These are phyloP conservation scores for Avena insularis DNA, from an alignment of 176 grass and related monocot genomes.

Conservation along the genomic window DNA sequence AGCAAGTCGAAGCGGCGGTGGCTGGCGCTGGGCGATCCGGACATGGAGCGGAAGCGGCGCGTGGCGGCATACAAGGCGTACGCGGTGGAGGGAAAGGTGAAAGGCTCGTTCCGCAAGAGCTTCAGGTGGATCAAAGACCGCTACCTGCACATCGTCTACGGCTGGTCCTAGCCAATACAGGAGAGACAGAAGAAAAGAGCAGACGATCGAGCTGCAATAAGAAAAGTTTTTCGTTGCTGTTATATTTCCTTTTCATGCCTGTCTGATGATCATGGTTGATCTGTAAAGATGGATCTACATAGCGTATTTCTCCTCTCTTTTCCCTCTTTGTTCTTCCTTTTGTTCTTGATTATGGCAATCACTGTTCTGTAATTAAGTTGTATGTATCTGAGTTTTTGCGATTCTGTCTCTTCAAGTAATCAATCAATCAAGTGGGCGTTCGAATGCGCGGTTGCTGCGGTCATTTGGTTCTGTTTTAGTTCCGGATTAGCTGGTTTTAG, in stretches of 20 bases:
- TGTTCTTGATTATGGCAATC: neutral
- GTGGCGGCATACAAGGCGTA: slow-evolving; percentile 87
- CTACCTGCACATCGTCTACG: slow-evolving; percentile 67
- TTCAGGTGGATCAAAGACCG: slow-evolving; percentile 91
- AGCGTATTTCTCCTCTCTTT: neutral
- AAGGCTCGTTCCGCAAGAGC: slow-evolving; percentile 80
- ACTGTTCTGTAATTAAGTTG: neutral
- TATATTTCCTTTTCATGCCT: neutral
- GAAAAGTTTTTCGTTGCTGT: neutral
- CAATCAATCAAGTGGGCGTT: neutral
- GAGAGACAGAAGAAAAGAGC: neutral
- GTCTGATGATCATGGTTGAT: slow-evolving; percentile 31
- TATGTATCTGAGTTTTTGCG: neutral
- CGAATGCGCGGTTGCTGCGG: neutral
- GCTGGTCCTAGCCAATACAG: slow-evolving; percentile 48
- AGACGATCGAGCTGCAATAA: slow-evolving; percentile 11
- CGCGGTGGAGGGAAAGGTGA: slow-evolving; percentile 76
- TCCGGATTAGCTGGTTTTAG: neutral
- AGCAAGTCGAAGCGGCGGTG: slow-evolving; percentile 60
- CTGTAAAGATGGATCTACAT: neutral
- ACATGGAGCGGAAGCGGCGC: slow-evolving; percentile 82
- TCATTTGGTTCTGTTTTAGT: neutral
- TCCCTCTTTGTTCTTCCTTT: neutral
- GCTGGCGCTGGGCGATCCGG: slow-evolving; percentile 63
- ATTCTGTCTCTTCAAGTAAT: neutral